Conservation (phyloP, 257 asterid genomes). For the Nicotiana benthamiana region DNA sequence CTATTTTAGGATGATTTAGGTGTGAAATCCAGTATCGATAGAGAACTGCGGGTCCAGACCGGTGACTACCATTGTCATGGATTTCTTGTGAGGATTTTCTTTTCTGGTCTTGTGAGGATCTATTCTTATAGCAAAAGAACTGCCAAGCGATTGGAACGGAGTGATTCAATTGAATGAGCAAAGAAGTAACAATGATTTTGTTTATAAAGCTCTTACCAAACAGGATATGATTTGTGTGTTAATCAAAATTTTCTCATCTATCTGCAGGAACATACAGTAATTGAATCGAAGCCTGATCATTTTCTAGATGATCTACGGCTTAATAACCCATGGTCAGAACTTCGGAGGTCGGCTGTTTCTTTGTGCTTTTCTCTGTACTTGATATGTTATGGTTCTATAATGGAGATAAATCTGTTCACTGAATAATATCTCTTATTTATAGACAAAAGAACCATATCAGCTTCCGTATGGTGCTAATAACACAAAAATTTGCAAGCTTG, state of each 20-base stretch:
- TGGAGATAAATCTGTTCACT: background rate
- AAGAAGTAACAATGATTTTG: background rate
- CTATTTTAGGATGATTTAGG: background rate
- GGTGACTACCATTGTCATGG: background rate
- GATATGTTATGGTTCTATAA: background rate
- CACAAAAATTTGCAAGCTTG: background rate
- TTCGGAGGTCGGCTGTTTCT: conserved; percentile 49
- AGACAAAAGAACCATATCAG: background rate
- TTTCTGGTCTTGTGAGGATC: background rate
- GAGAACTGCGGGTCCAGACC: background rate
- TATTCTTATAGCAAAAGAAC: background rate
- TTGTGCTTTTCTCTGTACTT: conserved; percentile 3
- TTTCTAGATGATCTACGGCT: conserved; percentile 88
- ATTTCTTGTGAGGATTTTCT: background rate
- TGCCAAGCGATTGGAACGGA: background rate
- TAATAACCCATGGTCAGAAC: conserved; percentile 94
- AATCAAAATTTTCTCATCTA: conserved; percentile 15
- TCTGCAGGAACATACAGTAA: conserved; percentile 85
- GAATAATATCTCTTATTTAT: background rate
- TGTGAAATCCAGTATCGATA: background rate
- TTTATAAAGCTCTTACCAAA: background rate
- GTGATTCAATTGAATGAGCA: background rate
- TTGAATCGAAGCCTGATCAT: conserved; percentile 95
- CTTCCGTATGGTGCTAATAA: background rate
- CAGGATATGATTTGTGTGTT: background rate